Evolutionary conservation across 176 grass and related monocot species (phyloP).

Genomic region (Poa pratensis): DNA sequence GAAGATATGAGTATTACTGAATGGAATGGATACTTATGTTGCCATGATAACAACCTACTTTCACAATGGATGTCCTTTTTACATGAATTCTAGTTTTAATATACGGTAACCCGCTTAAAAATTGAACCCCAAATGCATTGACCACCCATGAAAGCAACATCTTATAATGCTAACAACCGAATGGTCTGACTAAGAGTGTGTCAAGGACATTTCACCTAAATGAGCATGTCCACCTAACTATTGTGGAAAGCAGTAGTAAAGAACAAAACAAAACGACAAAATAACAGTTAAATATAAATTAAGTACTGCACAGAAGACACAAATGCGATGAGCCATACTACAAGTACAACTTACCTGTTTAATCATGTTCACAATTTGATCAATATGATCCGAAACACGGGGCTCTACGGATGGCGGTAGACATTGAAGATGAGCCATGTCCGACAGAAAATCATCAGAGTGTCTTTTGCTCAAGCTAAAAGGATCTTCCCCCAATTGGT

Average conservation of each 20-base stretch:
- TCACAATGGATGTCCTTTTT: not conserved
- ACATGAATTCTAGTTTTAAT: not conserved
- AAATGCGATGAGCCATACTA: not conserved
- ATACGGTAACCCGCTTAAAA: not conserved
- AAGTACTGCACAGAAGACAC: not conserved
- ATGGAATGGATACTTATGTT: not conserved
- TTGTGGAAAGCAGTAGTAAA: not conserved
- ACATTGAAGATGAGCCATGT: constrained; percentile 90
- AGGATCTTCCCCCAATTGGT: constrained; percentile 86
- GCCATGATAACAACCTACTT: not conserved
- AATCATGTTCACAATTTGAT: constrained; percentile 95
- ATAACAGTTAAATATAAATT: constrained; percentile 20
- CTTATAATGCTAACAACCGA: constrained; percentile 4
- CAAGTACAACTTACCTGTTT: constrained; percentile 64
- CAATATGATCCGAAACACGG: constrained; percentile 83
- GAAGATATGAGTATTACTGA: not conserved
- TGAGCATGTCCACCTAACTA: not conserved
- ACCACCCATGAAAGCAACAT: not conserved
- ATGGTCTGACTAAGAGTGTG: not conserved
- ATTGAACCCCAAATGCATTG: not conserved
- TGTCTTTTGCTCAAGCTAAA: constrained; percentile 80
- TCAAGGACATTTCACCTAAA: constrained; percentile 30
- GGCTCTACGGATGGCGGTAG: constrained; percentile 87
- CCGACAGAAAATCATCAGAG: constrained; percentile 84
- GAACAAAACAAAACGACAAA: not conserved